Evolutionary conservation across 2,329 filamentous ascomycete species (phyloP).

Genomic region (Verticillium zaregamsianum): DNA sequence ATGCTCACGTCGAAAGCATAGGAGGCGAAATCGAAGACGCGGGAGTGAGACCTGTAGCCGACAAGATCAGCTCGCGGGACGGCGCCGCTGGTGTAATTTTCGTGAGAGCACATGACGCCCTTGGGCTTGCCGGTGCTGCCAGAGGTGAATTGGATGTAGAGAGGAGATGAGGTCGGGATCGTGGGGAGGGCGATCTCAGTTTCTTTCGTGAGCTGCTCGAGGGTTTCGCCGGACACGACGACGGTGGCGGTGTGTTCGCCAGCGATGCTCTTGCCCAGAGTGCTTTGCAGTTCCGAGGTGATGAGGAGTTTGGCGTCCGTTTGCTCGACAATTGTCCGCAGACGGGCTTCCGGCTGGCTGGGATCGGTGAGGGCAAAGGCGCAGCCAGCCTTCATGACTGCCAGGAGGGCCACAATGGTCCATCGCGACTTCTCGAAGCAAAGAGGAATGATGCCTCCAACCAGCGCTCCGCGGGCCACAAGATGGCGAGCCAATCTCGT

Average conservation of each 20-base stretch:
- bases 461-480: constrained; percentile 25
- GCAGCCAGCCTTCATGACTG: constrained; percentile 44
- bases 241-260: constrained; percentile 23
- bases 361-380: constrained; percentile 44
- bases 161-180: constrained; percentile 37
- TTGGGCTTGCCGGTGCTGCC: constrained; percentile 62
- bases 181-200: constrained; percentile 19
- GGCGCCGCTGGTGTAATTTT: constrained; percentile 41
- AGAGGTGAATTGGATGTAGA: constrained; percentile 61
- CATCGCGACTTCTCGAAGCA: constrained; percentile 46
- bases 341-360: constrained; percentile 38
- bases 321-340: constrained; percentile 40
- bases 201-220: constrained; percentile 9
- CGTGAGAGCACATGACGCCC: constrained; percentile 51
- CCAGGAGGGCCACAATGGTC: constrained; percentile 40
- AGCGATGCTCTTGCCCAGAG: constrained; percentile 32
- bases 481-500: constrained; percentile 36
- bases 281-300: constrained; percentile 33
- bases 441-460: constrained; percentile 41
- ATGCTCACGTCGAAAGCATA: constrained; percentile 54
- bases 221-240: constrained; percentile 19
- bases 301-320: constrained; percentile 33
- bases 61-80: constrained; percentile 36
- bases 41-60: constrained; percentile 34
- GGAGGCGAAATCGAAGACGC: constrained; percentile 44